These are phyloP conservation scores for Coemansia sp. DNA, from an alignment of 192 early-diverging fungal genomes.

Conservation along the genomic window DNA sequence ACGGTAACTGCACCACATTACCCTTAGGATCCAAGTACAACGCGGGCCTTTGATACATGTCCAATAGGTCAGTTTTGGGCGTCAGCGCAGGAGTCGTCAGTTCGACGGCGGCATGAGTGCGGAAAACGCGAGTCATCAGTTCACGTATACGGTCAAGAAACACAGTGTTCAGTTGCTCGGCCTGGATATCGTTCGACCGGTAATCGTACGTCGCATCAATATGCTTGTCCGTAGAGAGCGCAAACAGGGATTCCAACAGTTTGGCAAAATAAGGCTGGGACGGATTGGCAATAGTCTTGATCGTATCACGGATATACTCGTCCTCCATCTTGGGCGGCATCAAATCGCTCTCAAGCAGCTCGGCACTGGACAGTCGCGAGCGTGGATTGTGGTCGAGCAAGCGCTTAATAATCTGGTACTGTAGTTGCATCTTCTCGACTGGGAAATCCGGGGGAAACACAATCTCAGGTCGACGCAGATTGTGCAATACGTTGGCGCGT, in stretches of 20 bases:
- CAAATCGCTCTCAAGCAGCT: conserved; percentile 78
- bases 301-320: conserved; percentile 88
- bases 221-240: conserved; percentile 73
- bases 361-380: conserved; percentile 76
- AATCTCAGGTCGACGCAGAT: conserved; percentile 60
- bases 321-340: conserved; percentile 86
- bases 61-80: conserved; percentile 65
- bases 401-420: conserved; percentile 70
- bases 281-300: conserved; percentile 86
- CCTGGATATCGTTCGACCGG: conserved; percentile 54
- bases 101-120: conserved; percentile 83
- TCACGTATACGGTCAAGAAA: conserved; percentile 72
- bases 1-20: conserved; percentile 80
- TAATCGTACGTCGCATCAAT: conserved; percentile 93
- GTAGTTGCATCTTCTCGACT: conserved; percentile 62
- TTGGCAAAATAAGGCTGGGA: conserved; percentile 84
- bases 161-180: conserved; percentile 65
- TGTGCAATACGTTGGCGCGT: conserved; percentile 67
- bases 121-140: conserved; percentile 79
- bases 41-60: conserved; percentile 72
- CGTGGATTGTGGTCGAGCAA: conserved; percentile 78
- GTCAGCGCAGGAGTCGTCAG: conserved; percentile 80
- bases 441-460: conserved; percentile 64
- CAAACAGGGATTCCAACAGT: conserved; percentile 81
- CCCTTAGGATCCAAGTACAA: conserved; percentile 83